Evolutionary conservation across 2,329 filamentous ascomycete genomes (phyloP), one percentile per base, ranked within the genome.

Genomic region (Cylindrodendrum hubeiense): DNA sequence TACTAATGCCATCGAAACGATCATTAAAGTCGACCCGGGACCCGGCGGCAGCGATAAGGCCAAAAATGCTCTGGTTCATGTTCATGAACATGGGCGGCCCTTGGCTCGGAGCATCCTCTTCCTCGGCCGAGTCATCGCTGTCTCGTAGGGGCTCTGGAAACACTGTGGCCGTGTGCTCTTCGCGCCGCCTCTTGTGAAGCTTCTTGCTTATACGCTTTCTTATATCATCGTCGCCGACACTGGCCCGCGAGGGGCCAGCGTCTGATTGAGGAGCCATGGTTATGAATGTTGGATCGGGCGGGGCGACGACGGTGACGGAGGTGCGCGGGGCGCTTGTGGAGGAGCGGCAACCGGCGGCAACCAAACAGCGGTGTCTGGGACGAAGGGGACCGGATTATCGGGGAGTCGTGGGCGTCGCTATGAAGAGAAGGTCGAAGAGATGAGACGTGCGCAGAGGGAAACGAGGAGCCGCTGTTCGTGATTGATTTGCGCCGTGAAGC

Each of bases 1-100:
- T 96, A 43, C 92, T 94, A 70, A 92, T 85, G 53, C 83, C 91
- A 75, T 94, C 92, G 78, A 96, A 95, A 39, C 92, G 89, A 64
- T 92, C 87, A 78, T 93, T 91, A 76, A 97, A 94, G 79, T 97
- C 92, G 55, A 92, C 90, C 64, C 89, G 90, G 30, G 93, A 95
- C 7, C 94, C 93, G 39, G 94, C 94, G 17, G 94, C 93, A 7
- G 95, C 93, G 71, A 98, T 95, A 81, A 98, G 89, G 58, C 94
- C 94, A 78, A 98, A 97, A 60, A 98, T 91, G 69, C 93, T 97
- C 84, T 97, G 95, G 79, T 97, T 96, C 90, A 97, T 93, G 75
- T 94, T 93, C 80, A 89, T 83, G 63, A 87, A 85, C 77, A 87
- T 83, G 67, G 84, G 82, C 15, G 82, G 79, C 39, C 80, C 81